phyloP scores from a whole-genome alignment of 495 filamentous ascomycete genomes.

The Glonium stellatum region DNA sequence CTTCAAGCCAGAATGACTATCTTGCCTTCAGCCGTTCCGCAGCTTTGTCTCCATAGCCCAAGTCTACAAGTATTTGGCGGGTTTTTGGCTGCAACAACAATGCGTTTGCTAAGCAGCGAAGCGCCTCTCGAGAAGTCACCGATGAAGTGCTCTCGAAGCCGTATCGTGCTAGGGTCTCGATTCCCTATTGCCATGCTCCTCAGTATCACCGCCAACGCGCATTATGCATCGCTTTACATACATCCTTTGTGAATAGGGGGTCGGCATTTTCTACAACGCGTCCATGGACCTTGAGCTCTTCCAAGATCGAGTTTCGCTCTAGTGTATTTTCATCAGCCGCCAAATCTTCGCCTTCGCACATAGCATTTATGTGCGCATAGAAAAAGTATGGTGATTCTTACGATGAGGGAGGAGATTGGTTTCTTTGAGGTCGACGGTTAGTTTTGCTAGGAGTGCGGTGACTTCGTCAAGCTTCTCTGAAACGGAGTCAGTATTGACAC shows the following conservation, averaged over 20 bases:
- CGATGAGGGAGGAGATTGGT: constrained; percentile 18
- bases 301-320: constrained; percentile 43
- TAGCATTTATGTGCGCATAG: background rate
- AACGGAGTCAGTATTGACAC: constrained; percentile 7
- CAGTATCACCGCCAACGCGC: background rate
- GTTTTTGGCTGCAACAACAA: constrained; percentile 63
- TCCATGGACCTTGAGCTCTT: constrained; percentile 72
- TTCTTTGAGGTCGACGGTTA: constrained; percentile 21
- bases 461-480: constrained; percentile 24
- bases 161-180: constrained; percentile 63
- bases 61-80: constrained; percentile 73
- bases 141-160: constrained; percentile 56
- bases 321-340: background rate
- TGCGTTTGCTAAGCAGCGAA: constrained; percentile 83
- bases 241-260: constrained; percentile 73
- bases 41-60: constrained; percentile 63
- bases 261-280: constrained; percentile 63
- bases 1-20: background rate
- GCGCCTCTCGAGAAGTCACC: constrained; percentile 63
- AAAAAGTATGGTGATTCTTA: constrained; percentile 3
- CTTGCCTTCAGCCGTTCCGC: constrained; percentile 63
- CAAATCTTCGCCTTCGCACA: background rate
- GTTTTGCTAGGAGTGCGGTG: constrained; percentile 13
- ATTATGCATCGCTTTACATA: constrained; percentile 33
- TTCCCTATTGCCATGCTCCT: constrained; percentile 48